Conservation (phyloP, 2,329 filamentous ascomycete species). For the Xylariaceae sp. region DNA sequence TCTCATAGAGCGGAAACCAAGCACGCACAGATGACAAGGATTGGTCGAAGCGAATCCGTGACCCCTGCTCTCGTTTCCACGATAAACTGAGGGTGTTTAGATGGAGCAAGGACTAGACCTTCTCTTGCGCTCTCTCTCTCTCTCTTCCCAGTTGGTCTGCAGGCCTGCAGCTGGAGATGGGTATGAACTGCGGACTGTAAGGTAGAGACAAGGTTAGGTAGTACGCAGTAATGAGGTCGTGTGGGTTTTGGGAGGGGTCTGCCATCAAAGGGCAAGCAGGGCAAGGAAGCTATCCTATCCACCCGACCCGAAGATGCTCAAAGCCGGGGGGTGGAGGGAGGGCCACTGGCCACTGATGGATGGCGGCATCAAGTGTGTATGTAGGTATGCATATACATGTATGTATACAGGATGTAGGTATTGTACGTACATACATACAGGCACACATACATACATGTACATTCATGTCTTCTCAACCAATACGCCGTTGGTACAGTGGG, state of each 20-base stretch:
- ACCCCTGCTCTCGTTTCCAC: constrained; percentile 26
- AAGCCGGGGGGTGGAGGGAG: constrained; percentile 25
- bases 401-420: no score
- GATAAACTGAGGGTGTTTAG: constrained; percentile 26
- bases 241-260: constrained; percentile 21
- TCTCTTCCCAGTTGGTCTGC: constrained; percentile 22
- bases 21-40: constrained; percentile 22
- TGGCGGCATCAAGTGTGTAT: constrained; percentile 18
- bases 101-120: constrained; percentile 17
- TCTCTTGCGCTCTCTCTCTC: no score
- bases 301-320: constrained; percentile 18
- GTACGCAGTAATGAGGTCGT: constrained; percentile 16
- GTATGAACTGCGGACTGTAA: constrained; percentile 13
- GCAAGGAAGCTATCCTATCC: constrained; percentile 19
- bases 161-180: constrained; percentile 15
- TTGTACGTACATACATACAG: constrained; percentile 12
- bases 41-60: constrained; percentile 25
- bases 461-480: constrained; percentile 4
- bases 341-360: constrained; percentile 21
- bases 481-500: constrained; percentile 4
- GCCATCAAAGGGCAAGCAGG: constrained; percentile 9
- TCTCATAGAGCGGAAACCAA: constrained; percentile 16
- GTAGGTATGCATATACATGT: not conserved
- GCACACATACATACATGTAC: constrained; percentile 6
- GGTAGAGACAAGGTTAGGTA: constrained; percentile 16